These are phyloP conservation scores for Proliferodiscus dingleyae DNA, from an alignment of 2,329 filamentous ascomycete genomes.

Conservation along the genomic window DNA sequence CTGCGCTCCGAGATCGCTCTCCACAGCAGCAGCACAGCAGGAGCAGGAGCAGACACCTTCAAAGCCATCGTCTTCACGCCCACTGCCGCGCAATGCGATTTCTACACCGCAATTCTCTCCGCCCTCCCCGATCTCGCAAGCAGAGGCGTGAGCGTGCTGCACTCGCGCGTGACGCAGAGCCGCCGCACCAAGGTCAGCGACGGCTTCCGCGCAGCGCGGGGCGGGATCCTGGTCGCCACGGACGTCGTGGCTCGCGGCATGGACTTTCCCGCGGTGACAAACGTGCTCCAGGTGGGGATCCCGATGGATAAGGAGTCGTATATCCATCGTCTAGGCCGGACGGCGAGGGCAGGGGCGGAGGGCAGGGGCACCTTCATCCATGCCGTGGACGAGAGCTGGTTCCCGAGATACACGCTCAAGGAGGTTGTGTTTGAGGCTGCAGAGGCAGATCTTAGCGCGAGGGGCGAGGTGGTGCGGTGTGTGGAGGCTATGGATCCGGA, in stretches of 20 bases:
- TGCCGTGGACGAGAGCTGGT: constrained; percentile 49
- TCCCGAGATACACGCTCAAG: constrained; percentile 46
- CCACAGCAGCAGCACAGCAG: no score
- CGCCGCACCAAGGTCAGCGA: constrained; percentile 68
- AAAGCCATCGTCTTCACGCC: constrained; percentile 96
- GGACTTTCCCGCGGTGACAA: constrained; percentile 78
- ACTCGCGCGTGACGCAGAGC: constrained; percentile 69
- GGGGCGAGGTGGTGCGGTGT: constrained; percentile 36
- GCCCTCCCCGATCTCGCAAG: constrained; percentile 27
- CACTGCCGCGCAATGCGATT: constrained; percentile 67
- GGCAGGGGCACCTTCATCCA: constrained; percentile 68
- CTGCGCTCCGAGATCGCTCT: constrained; percentile 53
- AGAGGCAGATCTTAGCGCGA: constrained; percentile 41
- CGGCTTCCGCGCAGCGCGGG: constrained; percentile 59
- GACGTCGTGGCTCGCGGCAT: constrained; percentile 79
- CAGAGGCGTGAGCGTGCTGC: constrained; percentile 50
- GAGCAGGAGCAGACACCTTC: constrained; percentile 53
- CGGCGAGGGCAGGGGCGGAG: constrained; percentile 67
- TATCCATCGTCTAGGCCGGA: constrained; percentile 73
- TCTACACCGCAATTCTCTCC: constrained; percentile 54
- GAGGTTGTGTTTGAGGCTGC: constrained; percentile 49
- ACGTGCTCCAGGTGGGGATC: constrained; percentile 68
- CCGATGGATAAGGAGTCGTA: constrained; percentile 65
- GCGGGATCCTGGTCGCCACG: constrained; percentile 68
- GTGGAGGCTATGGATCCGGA: constrained; percentile 37